phyloP scores from a whole-genome alignment of 257 asterid species.

The Echites panduratus region DNA sequence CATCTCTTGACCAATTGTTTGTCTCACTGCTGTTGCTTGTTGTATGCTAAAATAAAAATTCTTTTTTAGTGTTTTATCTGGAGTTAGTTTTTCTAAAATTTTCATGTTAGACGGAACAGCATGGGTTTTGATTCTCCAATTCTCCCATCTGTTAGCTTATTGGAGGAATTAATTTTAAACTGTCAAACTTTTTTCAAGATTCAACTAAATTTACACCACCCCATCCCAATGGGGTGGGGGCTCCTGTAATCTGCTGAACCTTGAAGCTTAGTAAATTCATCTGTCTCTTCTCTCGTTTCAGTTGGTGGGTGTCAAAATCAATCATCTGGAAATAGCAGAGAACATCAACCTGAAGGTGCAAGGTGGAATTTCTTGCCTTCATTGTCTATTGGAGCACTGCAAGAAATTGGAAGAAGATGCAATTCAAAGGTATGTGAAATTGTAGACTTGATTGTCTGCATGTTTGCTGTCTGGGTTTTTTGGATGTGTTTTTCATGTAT shows the following conservation, averaged over 20 bases:
- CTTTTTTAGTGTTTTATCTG: neutral
- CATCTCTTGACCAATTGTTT: neutral
- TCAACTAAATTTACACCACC: too few species aligned
- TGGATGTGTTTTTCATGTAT: neutral
- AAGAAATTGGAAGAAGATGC: slow-evolving; percentile 87
- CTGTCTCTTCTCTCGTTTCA: slow-evolving; percentile 30
- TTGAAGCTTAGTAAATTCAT: neutral
- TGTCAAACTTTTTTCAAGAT: neutral
- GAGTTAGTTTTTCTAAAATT: neutral
- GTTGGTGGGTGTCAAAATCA: slow-evolving; percentile 36
- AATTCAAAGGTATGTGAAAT: slow-evolving; percentile 58
- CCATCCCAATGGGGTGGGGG: too few species aligned
- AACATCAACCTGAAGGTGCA: slow-evolving; percentile 54
- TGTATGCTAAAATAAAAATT: neutral
- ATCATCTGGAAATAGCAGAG: slow-evolving; percentile 34
- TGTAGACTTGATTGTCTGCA: neutral
- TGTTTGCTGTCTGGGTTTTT: neutral
- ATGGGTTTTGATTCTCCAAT: neutral
- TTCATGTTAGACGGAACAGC: neutral
- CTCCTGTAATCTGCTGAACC: neutral
- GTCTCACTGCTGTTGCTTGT: neutral
- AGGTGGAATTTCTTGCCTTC: slow-evolving; percentile 45
- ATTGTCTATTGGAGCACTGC: slow-evolving; percentile 62
- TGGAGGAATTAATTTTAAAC: neutral
- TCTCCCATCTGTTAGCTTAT: neutral